These are phyloP conservation scores for Neurospora africana DNA, from an alignment of 495 filamentous ascomycete species.

Conservation along the genomic window DNA sequence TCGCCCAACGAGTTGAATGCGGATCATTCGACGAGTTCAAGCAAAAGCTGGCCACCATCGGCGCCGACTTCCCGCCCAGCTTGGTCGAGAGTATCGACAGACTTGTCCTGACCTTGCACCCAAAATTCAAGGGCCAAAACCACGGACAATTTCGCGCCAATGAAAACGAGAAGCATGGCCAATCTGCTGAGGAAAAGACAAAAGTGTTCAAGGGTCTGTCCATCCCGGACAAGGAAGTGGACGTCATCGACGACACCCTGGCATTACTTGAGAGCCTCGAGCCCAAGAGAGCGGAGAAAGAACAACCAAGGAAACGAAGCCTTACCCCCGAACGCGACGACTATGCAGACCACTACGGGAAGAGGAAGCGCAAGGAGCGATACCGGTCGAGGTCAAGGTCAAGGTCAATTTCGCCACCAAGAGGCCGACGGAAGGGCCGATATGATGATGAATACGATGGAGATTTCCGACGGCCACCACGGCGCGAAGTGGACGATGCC, in stretches of 20 bases:
- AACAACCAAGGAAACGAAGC: constrained; percentile 55
- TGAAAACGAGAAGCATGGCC: constrained; percentile 29
- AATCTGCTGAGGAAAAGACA: constrained; percentile 49
- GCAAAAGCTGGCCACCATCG: constrained; percentile 54
- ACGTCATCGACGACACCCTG: constrained; percentile 84
- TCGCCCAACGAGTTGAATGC: constrained; percentile 77
- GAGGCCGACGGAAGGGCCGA: constrained; percentile 35
- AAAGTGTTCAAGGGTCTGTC: constrained; percentile 82
- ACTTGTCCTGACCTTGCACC: constrained; percentile 80
- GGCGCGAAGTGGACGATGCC: constrained; percentile 64
- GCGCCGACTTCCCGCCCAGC: constrained; percentile 83
- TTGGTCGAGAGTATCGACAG: constrained; percentile 87
- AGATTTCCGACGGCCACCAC: constrained; percentile 59
- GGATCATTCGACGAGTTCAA: constrained; percentile 54
- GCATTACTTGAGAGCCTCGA: constrained; percentile 81
- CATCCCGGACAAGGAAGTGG: constrained; percentile 68
- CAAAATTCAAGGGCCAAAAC: constrained; percentile 54
- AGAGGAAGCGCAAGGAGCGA: constrained; percentile 34
- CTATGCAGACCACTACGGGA: constrained; percentile 35
- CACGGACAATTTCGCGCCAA: constrained; percentile 29
- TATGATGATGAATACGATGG: constrained; percentile 59
- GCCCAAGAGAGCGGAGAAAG: constrained; percentile 43
- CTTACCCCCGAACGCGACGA: constrained; percentile 51
- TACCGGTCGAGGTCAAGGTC: constrained; percentile 47
- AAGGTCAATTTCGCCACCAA: constrained; percentile 34